These are phyloP conservation scores for Bisporella sp. DNA, from an alignment of 2,329 filamentous ascomycete genomes.

Conservation along the genomic window DNA sequence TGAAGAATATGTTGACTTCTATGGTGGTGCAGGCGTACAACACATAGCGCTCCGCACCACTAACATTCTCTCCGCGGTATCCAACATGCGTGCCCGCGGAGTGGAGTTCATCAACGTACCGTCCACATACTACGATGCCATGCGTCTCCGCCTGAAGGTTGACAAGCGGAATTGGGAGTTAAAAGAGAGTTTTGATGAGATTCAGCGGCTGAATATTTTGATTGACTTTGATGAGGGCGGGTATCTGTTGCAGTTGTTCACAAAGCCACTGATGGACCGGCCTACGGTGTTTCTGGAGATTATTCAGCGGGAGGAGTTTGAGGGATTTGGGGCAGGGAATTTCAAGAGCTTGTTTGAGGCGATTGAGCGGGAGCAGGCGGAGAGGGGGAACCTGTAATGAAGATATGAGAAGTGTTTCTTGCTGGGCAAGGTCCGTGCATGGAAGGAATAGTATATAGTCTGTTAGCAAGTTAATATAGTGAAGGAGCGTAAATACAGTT, in stretches of 20 bases:
- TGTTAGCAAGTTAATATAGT: not conserved
- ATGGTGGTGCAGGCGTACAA: slow-evolving; percentile 83
- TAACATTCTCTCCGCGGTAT: slow-evolving; percentile 73
- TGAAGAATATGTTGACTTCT: slow-evolving; percentile 88
- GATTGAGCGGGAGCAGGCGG: slow-evolving; percentile 85
- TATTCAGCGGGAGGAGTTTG: slow-evolving; percentile 85
- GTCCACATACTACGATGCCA: slow-evolving; percentile 73
- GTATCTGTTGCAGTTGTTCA: slow-evolving; percentile 72
- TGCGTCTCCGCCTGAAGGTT: slow-evolving; percentile 65
- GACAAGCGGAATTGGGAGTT: slow-evolving; percentile 55
- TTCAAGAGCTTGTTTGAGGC: slow-evolving; percentile 95
- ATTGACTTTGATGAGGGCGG: slow-evolving; percentile 94
- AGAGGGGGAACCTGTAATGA: slow-evolving; percentile 69
- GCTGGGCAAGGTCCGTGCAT: not conserved
- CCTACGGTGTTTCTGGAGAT: slow-evolving; percentile 96
- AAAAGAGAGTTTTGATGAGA: slow-evolving; percentile 70
- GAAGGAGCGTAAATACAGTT: no score
- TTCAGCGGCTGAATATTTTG: slow-evolving; percentile 75
- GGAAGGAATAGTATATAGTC: not conserved
- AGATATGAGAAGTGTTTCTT: not conserved
- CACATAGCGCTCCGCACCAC: slow-evolving; percentile 82
- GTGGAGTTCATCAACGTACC: slow-evolving; percentile 92
- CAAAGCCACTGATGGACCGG: slow-evolving; percentile 85
- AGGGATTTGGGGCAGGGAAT: slow-evolving; percentile 89
- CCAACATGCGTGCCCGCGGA: slow-evolving; percentile 73